Conservation (phyloP, 2,329 filamentous ascomycete genomes). For the Amauroascus verrucosus region DNA sequence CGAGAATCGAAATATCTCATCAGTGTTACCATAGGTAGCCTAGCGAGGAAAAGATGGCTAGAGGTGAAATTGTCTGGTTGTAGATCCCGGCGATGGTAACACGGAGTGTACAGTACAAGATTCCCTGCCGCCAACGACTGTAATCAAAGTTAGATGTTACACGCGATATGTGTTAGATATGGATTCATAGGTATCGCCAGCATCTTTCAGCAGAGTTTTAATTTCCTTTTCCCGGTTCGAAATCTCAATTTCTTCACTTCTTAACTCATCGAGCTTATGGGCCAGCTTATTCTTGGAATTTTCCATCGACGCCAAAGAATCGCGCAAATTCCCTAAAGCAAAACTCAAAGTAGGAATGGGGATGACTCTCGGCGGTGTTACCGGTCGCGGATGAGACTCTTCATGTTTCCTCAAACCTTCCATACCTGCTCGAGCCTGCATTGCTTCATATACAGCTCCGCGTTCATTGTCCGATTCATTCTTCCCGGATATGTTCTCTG, state of each 20-base stretch:
- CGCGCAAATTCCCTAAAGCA: slow-evolving; percentile 54
- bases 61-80: no score
- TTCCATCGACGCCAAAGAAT: slow-evolving; percentile 54
- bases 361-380: slow-evolving; percentile 62
- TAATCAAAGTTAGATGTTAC: no score
- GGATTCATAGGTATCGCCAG: slow-evolving; percentile 57
- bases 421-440: slow-evolving; percentile 79
- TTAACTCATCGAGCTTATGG: slow-evolving; percentile 54
- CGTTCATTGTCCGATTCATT: slow-evolving; percentile 54
- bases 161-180: no score
- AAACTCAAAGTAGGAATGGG: slow-evolving; percentile 64
- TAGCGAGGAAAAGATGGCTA: no score
- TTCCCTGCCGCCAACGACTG: no score
- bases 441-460: slow-evolving; percentile 73
- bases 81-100: no score
- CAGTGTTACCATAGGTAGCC: no score
- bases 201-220: slow-evolving; percentile 68
- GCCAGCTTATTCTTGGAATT: slow-evolving; percentile 51
- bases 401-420: slow-evolving; percentile 49
- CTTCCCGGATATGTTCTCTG: slow-evolving; percentile 56
- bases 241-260: slow-evolving; percentile 59
- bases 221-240: slow-evolving; percentile 64
- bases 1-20: no score
- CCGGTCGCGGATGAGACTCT: slow-evolving; percentile 32
- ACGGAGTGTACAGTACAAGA: no score